A percentile compares a stretch with the other conserved stretches of the same genome.
phyloP scores from a whole-genome alignment of 441 rosid species.

The Omphalea diandra region DNA sequence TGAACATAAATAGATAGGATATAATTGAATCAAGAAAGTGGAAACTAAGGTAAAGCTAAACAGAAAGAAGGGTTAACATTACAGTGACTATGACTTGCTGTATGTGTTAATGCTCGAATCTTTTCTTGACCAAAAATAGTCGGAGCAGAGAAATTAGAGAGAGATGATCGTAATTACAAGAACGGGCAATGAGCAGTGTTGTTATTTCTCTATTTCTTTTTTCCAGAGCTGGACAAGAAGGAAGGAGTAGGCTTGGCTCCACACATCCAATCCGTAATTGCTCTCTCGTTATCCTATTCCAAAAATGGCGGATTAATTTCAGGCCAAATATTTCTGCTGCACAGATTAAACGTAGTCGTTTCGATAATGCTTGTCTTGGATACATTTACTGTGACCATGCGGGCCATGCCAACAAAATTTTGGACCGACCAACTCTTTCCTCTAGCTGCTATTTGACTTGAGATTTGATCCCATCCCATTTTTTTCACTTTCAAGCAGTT shows the following conservation, averaged over 20 bases:
- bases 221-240: too few relatives aligned
- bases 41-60: not conserved
- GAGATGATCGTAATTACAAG: too few relatives aligned
- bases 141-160: not conserved
- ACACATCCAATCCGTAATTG: not conserved
- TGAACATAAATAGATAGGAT: too few relatives aligned
- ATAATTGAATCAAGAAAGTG: not conserved
- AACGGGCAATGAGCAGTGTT: too few relatives aligned
- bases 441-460: too few relatives aligned
- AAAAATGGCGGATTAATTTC: not conserved
- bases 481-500: too few relatives aligned
- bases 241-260: not conserved
- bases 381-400: too few relatives aligned
- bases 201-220: too few relatives aligned
- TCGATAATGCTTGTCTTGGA: too few relatives aligned
- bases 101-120: not conserved
- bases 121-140: not conserved
- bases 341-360: slow-evolving; percentile 2
- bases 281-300: not conserved
- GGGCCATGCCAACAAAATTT: too few relatives aligned
- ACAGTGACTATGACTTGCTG: not conserved
- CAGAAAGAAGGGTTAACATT: slow-evolving; percentile 4
- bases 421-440: too few relatives aligned
- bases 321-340: not conserved
- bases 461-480: too few relatives aligned